Base-by-base conservation (phyloP, 2,329 filamentous ascomycete species). In the Penicillium hesseltinei region DNA sequence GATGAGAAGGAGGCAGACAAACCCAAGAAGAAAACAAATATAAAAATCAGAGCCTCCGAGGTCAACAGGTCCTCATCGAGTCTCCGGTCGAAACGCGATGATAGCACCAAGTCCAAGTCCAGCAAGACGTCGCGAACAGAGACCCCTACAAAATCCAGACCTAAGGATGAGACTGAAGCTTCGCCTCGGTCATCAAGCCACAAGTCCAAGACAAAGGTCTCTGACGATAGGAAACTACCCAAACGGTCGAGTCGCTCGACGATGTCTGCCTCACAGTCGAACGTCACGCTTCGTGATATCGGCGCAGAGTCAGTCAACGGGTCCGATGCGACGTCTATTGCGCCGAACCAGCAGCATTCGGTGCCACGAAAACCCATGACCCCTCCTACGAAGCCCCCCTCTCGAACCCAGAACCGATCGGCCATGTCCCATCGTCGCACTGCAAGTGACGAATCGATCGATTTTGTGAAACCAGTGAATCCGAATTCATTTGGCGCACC, bases 261-360 rank as follows among this genome's bases (percentile, higher is more conserved):
- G 3, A 70, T 69, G 59, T 73, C 74, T 6, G 70, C 71, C 21
- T 69, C 68, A 17, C 69, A 67, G 17, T 78, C 76, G 15, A 72
- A 74, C 9, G 60, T 71, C 9, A 73, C 72, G 9, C 65, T 72
- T 19, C 72, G 72, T 43, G 72, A 73, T 60, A 60, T 64, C 11
- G 71, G 69, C 19, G 64, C 67, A 3, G 73, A 72, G 54, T 76
- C 75, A 6, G 64, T 67, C 4, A 73, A 72, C 29, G 75, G 75
- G 56, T 80, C 78, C 7, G 77, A 79, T 59, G 76, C 76, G 36
- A 80, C 78, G 4, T 76, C 75, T 17, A 76, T 79, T 62, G 76
- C 76, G 5, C 75, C 77, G 8, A 74, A 77, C 52, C 75, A 79
- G 55, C 70, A 73, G 29, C 71, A 69, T 15, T 66, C 65, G 1